Conservation (phyloP, 2,329 filamentous ascomycete genomes). For the Stemphylium vesicarium region DNA sequence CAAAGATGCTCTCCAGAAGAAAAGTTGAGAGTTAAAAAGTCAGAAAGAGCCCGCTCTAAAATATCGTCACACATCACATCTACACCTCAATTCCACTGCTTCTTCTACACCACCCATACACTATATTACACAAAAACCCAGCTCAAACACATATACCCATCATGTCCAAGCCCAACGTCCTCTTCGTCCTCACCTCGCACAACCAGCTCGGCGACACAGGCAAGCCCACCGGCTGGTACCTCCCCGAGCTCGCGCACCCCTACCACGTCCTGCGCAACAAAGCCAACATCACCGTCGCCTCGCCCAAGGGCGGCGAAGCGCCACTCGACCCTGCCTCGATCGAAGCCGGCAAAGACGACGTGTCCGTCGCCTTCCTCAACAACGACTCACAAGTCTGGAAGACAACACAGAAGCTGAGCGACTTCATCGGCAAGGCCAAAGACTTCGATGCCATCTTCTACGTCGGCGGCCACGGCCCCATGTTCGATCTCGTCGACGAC, state of each 20-base stretch:
- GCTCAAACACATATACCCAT: not conserved
- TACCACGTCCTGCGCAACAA: constrained; percentile 49
- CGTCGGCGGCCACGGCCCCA: constrained; percentile 66
- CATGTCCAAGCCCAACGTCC: constrained; percentile 61
- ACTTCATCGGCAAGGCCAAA: constrained; percentile 61
- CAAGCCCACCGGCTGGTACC: constrained; percentile 72
- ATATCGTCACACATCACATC: not conserved
- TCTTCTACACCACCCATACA: not conserved
- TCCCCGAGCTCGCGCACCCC: constrained; percentile 53
- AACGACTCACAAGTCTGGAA: constrained; percentile 67
- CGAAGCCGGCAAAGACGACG: constrained; percentile 57
- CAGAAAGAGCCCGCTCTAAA: not conserved
- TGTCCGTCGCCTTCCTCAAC: constrained; percentile 50
- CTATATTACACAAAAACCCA: not conserved
- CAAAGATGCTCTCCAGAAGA: not conserved
- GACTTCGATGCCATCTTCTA: constrained; percentile 70
- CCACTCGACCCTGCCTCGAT: constrained; percentile 47
- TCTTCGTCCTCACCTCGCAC: constrained; percentile 74
- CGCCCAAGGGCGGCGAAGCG: constrained; percentile 48
- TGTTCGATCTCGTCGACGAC: constrained; percentile 70
- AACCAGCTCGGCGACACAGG: constrained; percentile 52
- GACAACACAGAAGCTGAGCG: constrained; percentile 64
- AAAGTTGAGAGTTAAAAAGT: not conserved
- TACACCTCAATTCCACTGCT: not conserved
- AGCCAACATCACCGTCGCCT: constrained; percentile 49